These are phyloP conservation scores for Discostella stelligera DNA, from an alignment of 352 stramenopile species.

Conservation along the genomic window DNA sequence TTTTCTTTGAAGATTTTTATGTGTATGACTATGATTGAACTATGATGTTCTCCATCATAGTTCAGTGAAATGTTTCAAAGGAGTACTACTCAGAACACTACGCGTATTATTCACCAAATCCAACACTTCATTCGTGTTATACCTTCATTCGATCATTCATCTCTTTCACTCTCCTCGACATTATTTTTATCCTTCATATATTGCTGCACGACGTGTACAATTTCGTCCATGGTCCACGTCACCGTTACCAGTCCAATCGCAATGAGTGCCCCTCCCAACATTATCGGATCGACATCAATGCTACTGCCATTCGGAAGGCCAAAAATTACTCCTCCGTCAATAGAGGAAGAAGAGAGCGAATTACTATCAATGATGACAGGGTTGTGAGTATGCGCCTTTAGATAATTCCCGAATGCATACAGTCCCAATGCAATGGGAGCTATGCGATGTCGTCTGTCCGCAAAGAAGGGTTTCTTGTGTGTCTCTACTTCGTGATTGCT, in stretches of 20 bases:
- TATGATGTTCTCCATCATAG: background rate
- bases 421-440: constrained; percentile 3
- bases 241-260: background rate
- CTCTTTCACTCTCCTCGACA: background rate
- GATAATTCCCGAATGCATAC: constrained; percentile 1
- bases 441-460: background rate
- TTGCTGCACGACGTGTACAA: background rate
- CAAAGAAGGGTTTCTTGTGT: background rate
- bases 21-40: background rate
- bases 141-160: background rate
- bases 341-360: no score
- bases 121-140: background rate
- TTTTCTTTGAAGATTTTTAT: background rate
- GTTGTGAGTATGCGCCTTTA: background rate
- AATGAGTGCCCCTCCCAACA: background rate
- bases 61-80: background rate
- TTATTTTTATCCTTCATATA: background rate
- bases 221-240: background rate
- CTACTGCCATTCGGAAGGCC: background rate
- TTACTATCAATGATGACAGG: background rate
- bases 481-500: background rate
- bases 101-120: background rate
- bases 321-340: no score
- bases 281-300: constrained; percentile 3
- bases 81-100: background rate